Evolutionary conservation across 2,329 filamentous ascomycete species (phyloP).

Genomic region (Penicillium sp.): DNA sequence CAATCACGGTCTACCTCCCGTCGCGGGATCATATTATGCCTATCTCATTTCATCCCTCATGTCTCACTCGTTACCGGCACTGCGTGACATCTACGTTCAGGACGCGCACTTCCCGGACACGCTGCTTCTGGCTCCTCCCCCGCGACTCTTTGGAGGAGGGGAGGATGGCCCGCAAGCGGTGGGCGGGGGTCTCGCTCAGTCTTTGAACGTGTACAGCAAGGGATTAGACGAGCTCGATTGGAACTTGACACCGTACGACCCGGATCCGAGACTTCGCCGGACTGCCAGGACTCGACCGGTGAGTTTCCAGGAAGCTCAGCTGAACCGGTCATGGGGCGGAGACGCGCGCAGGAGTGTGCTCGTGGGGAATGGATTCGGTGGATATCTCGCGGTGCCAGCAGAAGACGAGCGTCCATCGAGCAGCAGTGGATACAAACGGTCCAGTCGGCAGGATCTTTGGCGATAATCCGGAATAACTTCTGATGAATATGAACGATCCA

Average conservation of each 20-base stretch:
- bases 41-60: constrained; percentile 82
- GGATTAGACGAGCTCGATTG: constrained; percentile 62
- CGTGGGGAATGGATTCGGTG: constrained; percentile 63
- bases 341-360: constrained; percentile 56
- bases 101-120: constrained; percentile 77
- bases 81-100: constrained; percentile 76
- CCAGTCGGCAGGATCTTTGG: constrained; percentile 38
- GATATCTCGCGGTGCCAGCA: constrained; percentile 58
- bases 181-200: constrained; percentile 46
- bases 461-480: constrained; percentile 26
- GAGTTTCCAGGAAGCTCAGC: constrained; percentile 41
- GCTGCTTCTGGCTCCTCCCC: constrained; percentile 65
- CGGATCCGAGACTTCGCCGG: constrained; percentile 35
- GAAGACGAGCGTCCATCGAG: constrained; percentile 38
- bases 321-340: constrained; percentile 54
- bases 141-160: constrained; percentile 46
- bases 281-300: constrained; percentile 42
- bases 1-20: constrained; percentile 51
- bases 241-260: constrained; percentile 59
- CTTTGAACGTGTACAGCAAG: constrained; percentile 60
- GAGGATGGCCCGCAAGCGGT: constrained; percentile 24
- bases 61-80: constrained; percentile 64
- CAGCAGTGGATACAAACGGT: constrained; percentile 29
- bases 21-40: constrained; percentile 64
- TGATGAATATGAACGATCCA: too few relatives aligned